Conservation (phyloP, 129 eudicot species). For the Pulicaria dysenterica region DNA sequence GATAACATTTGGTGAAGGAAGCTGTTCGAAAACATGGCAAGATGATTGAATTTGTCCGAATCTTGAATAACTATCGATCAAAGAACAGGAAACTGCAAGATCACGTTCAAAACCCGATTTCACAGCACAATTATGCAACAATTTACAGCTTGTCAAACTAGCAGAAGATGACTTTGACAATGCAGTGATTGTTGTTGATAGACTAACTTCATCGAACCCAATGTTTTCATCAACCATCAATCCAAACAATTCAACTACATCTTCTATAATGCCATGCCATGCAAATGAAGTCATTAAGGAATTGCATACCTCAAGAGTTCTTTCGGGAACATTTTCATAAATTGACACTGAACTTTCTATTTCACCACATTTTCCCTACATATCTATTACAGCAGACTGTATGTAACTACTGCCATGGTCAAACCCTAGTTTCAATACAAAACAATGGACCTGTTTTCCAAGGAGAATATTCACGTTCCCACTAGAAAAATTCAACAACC, state of each 20-base stretch:
- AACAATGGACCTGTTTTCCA: conserved; percentile 68
- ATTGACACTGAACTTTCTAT: conserved; percentile 48
- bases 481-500: conserved; percentile 55
- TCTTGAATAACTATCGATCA: conserved; percentile 57
- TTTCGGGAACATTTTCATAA: conserved; percentile 40
- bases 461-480: conserved; percentile 35
- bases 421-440: conserved; percentile 54
- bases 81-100: conserved; percentile 57
- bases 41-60: conserved; percentile 41
- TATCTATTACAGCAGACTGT: conserved; percentile 74
- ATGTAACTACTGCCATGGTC: conserved; percentile 49
- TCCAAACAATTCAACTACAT: conserved; percentile 67
- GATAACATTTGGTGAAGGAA: conserved; percentile 51
- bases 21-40: conserved; percentile 34
- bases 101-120: conserved; percentile 56
- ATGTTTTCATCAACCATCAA: conserved; percentile 59
- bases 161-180: conserved; percentile 42
- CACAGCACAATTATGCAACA: conserved; percentile 54
- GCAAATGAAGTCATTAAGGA: conserved; percentile 78
- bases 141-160: conserved; percentile 48
- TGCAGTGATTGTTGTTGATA: conserved; percentile 59
- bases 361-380: conserved; percentile 78
- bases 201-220: conserved; percentile 70
- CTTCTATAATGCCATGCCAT: conserved; percentile 47
- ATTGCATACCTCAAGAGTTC: conserved; percentile 62